Evolutionary conservation across 2,329 filamentous ascomycete species (phyloP), one percentile per base, ranked within the genome.

Genomic region (Epicoccum nigrum): DNA sequence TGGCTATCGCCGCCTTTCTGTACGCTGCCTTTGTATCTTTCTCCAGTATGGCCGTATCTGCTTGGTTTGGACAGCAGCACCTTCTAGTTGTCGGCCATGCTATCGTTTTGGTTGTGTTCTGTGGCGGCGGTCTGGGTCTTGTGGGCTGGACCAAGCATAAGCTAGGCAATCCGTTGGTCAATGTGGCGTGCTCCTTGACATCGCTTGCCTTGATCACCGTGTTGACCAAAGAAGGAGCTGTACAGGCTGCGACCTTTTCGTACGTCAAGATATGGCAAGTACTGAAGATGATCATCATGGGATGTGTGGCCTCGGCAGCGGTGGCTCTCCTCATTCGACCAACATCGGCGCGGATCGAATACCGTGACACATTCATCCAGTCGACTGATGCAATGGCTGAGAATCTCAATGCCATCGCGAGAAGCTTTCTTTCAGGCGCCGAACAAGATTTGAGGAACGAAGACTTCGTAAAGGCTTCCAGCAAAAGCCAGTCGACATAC

Each of bases 201-300:
- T 93, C 90, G 27, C 86, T 97, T 51, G 90, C 90, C 41, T 89
- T 94, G 57, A 96, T 97, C 67, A 92, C 89, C 2, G 85, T 96
- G 37, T 78, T 97, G 55, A 96, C 93, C 9, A 96, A 95, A 74
- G 93, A 97, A 73, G 92, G 91, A 42, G 86, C 91, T 2, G 86
- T 97, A 1, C 90, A 96, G 64, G 86, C 83, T 27, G 90, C 89
- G 5, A 86, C 87, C 44, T 91, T 96, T 65, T 92, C 89, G 0
- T 85, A 89, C 62, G 85, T 85, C 51, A 95, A 95, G 73, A 88
- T 96, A 90, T 62, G 95, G 71, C 86, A 85, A 60, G 72, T 79
- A 27, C 65, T 83, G 63, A 79, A 82, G 34, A 78, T 87, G 61
- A 67, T 77, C 16, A 77, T 81, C 34, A 79, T 86, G 66, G 83